Evolutionary conservation across 2,329 filamentous ascomycete species (phyloP).

Genomic region (Raffaelea deltoideospora): DNA sequence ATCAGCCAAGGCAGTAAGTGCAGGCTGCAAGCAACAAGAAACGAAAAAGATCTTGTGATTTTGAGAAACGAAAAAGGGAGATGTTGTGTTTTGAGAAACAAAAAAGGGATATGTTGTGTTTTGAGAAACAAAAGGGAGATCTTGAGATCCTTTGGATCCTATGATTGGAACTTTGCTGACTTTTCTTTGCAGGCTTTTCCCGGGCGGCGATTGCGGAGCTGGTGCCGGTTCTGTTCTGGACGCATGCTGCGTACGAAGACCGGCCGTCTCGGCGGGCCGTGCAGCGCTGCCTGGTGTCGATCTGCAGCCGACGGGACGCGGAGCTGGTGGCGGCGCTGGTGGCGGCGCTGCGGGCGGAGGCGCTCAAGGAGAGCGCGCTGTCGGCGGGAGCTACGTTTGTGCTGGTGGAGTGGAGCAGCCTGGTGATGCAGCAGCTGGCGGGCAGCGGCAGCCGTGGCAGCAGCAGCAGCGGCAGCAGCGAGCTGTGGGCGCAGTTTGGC

Average conservation of each 20-base stretch:
- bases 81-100: background rate
- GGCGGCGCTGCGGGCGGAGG: slow-evolving; percentile 53
- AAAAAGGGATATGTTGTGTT: background rate
- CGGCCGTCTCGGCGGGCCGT: slow-evolving; percentile 70
- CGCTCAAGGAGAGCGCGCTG: slow-evolving; percentile 62
- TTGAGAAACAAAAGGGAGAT: background rate
- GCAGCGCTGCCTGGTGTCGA: slow-evolving; percentile 59
- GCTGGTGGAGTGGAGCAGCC: slow-evolving; percentile 75
- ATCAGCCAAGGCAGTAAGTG: slow-evolving; percentile 37
- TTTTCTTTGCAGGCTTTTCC: slow-evolving; percentile 25
- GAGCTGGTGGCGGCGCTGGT: slow-evolving; percentile 50
- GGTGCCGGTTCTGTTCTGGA: slow-evolving; percentile 66
- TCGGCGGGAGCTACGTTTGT: slow-evolving; percentile 73
- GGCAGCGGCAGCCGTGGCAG: too few species aligned
- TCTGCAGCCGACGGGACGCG: slow-evolving; percentile 40
- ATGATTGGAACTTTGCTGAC: too few species aligned
- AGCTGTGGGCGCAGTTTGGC: slow-evolving; percentile 49
- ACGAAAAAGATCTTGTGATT: too few species aligned
- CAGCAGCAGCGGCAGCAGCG: too few species aligned
- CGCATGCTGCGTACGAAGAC: slow-evolving; percentile 77
- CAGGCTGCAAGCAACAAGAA: too few species aligned
- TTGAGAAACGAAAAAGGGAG: background rate
- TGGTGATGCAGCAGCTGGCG: slow-evolving; percentile 59
- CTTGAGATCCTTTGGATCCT: background rate
- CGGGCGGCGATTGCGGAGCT: slow-evolving; percentile 35